Base-by-base conservation (phyloP, 2,329 filamentous ascomycete genomes). In the Penicillium sumatraense region DNA sequence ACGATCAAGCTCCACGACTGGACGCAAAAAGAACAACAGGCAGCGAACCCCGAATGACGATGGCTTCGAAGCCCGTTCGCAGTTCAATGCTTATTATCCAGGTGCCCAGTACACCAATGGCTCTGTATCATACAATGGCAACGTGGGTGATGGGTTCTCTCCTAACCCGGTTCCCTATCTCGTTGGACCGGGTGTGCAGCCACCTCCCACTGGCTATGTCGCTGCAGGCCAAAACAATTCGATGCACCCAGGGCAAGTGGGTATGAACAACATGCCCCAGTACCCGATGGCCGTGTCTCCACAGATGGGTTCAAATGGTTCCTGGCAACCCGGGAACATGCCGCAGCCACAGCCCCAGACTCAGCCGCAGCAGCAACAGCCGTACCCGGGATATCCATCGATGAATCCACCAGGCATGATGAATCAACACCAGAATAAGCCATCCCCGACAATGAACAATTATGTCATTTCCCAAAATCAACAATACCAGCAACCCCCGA, bases 1-100 rank as follows among this genome's bases (percentile, higher is more conserved):
- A 18, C 85, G 93, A 45, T 90, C 93, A 18, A 97, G 92, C 72
- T 97, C 93, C 4, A 85, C 90, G 5, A 91, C 89, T 40, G 89
- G 89, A 21, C 91, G 90, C 70, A 92, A 93, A 68, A 93, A 85
- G 69, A 82, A 83, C 40, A 87, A 86, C 61, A 82, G 87, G 61
- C 86, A 86, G 42, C 91, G 91, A 66, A 79, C 79, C 49, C 82
- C 82, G 53, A 82, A 84, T 59, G 85, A 88, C 63, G 83, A 86
- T 68, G 84, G 80, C 44, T 88, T 88, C 80, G 90, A 84, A 77
- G 86, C 74, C 80, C 90, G 83, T 68, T 87, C 73, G 70, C 77
- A 80, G 53, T 81, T 78, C 65, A 79, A 78, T 57, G 72, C 74
- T 20, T 80, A 78, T 55, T 81, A 80, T 57, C 72, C 73, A 13